These are phyloP conservation scores for Penicillium sp. DNA, from an alignment of 2,329 filamentous ascomycete species.

Conservation along the genomic window DNA sequence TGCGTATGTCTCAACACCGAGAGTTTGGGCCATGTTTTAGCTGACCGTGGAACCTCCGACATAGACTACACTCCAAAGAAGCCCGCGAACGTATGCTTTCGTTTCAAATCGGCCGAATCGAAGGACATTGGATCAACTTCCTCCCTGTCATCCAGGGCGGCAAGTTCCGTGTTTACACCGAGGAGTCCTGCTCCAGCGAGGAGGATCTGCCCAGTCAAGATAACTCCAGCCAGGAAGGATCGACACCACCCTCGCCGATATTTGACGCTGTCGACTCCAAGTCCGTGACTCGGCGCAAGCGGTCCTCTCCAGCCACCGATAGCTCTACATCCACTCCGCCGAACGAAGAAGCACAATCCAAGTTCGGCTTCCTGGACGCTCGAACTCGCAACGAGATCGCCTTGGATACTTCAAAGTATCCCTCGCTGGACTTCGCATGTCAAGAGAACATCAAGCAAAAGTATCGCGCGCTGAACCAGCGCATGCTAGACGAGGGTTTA, in stretches of 20 bases:
- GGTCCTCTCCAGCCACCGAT: slow-evolving; percentile 29
- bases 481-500: slow-evolving; percentile 73
- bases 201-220: slow-evolving; percentile 31
- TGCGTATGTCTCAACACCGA: slow-evolving; percentile 63
- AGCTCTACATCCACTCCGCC: slow-evolving; percentile 35
- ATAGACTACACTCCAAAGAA: slow-evolving; percentile 79
- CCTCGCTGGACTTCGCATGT: slow-evolving; percentile 71
- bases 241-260: slow-evolving; percentile 60
- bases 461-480: slow-evolving; percentile 77
- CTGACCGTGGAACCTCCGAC: slow-evolving; percentile 23
- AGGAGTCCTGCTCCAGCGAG: slow-evolving; percentile 48
- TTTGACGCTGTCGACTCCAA: slow-evolving; percentile 59
- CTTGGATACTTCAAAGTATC: slow-evolving; percentile 79
- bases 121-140: slow-evolving; percentile 86
- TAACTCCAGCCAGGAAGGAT: slow-evolving; percentile 58
- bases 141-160: slow-evolving; percentile 90
- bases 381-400: slow-evolving; percentile 75
- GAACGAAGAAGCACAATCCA: slow-evolving; percentile 37
- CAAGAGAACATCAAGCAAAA: slow-evolving; percentile 78
- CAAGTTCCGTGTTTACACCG: slow-evolving; percentile 64
- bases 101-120: slow-evolving; percentile 81
- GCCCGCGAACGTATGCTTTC: slow-evolving; percentile 75
- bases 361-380: slow-evolving; percentile 69
- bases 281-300: slow-evolving; percentile 41
- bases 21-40: not conserved